A percentile compares a stretch with the other conserved stretches of the same genome.
phyloP scores from a whole-genome alignment of 2,329 filamentous ascomycete genomes.

The Mariannaea elegans region DNA sequence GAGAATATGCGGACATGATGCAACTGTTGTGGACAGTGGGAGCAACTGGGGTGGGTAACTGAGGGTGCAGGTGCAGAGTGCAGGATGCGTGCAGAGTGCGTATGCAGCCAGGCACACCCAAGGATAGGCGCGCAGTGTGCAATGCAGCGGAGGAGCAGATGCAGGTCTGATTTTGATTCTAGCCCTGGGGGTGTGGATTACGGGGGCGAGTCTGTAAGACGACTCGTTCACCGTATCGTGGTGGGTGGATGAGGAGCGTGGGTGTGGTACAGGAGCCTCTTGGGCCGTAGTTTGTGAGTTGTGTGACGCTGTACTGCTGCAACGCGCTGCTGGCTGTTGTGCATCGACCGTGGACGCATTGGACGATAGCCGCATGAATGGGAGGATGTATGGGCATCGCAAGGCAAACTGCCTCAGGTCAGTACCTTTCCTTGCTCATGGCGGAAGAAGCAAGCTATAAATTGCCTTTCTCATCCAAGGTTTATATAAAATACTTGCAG shows the following conservation, averaged over 20 bases:
- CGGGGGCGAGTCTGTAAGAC: constrained; percentile 3
- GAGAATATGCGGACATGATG: constrained; percentile 17
- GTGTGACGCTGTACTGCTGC: constrained; percentile 13
- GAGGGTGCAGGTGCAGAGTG: constrained; percentile 10
- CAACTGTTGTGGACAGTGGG: constrained; percentile 9
- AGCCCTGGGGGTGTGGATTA: constrained; percentile 1
- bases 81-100: constrained; percentile 3
- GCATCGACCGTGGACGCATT: not conserved
- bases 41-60: constrained; percentile 11
- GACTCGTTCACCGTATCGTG: constrained; percentile 7
- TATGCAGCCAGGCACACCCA: constrained; percentile 11
- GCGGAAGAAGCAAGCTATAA: not conserved
- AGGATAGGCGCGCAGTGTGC: constrained; percentile 15
- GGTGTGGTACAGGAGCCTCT: not conserved
- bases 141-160: constrained; percentile 20
- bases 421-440: not conserved
- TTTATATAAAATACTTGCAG: not conserved
- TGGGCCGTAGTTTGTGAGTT: constrained; percentile 7
- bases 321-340: constrained; percentile 7
- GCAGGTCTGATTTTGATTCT: constrained; percentile 22
- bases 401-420: not conserved
- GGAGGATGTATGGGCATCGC: not conserved
- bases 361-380: constrained; percentile 7
- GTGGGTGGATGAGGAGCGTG: constrained; percentile 3
- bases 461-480: not conserved